Base-by-base conservation (phyloP, 495 filamentous ascomycete genomes). In the Bacidia rubella region DNA sequence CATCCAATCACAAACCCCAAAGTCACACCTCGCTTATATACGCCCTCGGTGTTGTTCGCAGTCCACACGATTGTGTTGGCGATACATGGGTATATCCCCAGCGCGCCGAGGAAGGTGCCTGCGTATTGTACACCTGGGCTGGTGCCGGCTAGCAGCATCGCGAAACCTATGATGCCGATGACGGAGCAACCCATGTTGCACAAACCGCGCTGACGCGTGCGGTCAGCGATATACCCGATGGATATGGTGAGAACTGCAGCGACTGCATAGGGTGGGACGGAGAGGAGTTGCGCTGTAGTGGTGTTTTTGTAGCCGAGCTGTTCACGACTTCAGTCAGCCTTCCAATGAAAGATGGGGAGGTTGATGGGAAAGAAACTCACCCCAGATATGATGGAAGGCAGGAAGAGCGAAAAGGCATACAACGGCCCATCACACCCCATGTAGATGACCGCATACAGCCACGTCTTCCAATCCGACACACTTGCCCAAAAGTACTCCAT, bases 21-120 rank as follows among this genome's bases (percentile, higher is more conserved):
- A 0, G 85, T 83, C 1, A 95, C 80, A 20, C 90, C 90, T 21
- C 90, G 78, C 71, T 95, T 95, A 67, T 94, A 93, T 2, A 89
- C 84, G 19, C 90, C 90, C 67, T 95, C 90, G 22, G 78, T 78
- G 57, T 97, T 97, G 68, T 97, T 97, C 44, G 79, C 78, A 17
- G 82, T 67, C 90, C 90, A 97, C 22, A 80, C 79, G 54, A 97
- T 87, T 0, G 88, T 93, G 62, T 95, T 94, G n/a, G 90, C 66
- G 56, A 95, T 87, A 64, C 78, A 83, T 0, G 90, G 90, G 60
- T 95, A 97, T 58, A 96, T 95, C 0, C 90, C 90, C 49, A 90
- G 66, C 0, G 90, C 90, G 5, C 81, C 87, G 1, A 97, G 71
- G 68, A 94, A 97, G 0, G 79, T 83, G 9, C 84, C 90, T 0